phyloP scores from a whole-genome alignment of 192 early-diverging fungal genomes.

The Umbelopsis ramanniana region DNA sequence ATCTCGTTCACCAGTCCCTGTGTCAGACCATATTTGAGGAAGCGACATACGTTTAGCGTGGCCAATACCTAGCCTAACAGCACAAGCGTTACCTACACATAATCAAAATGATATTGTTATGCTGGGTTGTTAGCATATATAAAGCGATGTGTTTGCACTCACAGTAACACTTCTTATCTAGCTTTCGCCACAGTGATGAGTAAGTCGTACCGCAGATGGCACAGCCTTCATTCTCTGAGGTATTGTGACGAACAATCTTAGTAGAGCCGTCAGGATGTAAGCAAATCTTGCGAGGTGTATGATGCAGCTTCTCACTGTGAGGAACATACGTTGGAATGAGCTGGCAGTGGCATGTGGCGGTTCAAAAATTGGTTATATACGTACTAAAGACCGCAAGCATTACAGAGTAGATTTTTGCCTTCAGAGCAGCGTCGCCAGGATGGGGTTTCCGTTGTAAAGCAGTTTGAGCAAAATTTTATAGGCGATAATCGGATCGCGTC shows the following conservation, averaged over 20 bases:
- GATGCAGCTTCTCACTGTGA: conserved; percentile 11
- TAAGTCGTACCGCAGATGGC: neutral
- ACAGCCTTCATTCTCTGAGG: neutral
- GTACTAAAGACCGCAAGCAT: conserved; percentile 18
- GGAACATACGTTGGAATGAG: neutral
- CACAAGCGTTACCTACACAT: neutral
- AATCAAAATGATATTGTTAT: neutral
- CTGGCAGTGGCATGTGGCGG: neutral
- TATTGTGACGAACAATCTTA: conserved; percentile 15
- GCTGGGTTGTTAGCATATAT: neutral
- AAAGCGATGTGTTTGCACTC: neutral
- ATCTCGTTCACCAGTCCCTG: neutral
- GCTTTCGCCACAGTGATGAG: conserved; percentile 2
- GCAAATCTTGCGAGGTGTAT: conserved; percentile 10
- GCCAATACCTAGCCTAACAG: conserved; percentile 9
- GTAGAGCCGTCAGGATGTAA: conserved; percentile 15
- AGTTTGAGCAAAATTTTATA: conserved; percentile 19
- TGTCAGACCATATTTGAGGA: conserved; percentile 4
- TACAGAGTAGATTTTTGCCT: conserved; percentile 6
- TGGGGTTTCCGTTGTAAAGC: conserved; percentile 11
- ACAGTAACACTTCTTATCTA: conserved; percentile 13
- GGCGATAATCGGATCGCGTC: conserved; percentile 12
- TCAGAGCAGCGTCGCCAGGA: conserved; percentile 16
- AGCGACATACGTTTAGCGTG: conserved; percentile 14
- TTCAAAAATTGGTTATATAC: neutral